These are phyloP conservation scores for Durusdinium trenchii DNA, from an alignment of 73 alveolate species.

Conservation along the genomic window DNA sequence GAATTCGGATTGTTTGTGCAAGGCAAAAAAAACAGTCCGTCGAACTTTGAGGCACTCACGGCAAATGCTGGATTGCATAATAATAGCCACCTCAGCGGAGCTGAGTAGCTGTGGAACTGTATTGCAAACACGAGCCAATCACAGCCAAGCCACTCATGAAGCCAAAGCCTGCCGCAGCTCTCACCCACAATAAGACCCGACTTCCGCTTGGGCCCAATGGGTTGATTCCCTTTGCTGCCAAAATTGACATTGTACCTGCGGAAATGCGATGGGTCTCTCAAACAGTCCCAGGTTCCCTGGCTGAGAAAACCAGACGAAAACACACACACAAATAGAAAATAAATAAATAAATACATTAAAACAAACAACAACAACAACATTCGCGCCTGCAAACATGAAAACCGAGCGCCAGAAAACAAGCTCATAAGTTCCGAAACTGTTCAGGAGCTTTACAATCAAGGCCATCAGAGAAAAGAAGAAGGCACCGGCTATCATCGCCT, in stretches of 20 bases:
- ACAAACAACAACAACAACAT: neutral
- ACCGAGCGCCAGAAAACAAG: constrained; percentile 92
- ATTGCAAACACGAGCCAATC: neutral
- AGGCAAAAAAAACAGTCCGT: no score
- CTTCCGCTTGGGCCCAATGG: constrained; percentile 79
- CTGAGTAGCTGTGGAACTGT: neutral
- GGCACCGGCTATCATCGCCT: constrained; percentile 85
- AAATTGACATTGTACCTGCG: constrained; percentile 73
- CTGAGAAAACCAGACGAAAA: neutral
- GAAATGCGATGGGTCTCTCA: neutral
- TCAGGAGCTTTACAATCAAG: constrained; percentile 74
- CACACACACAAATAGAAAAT: no score
- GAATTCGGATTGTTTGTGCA: no score
- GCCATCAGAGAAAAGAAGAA: constrained; percentile 92
- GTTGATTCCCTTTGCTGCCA: constrained; percentile 67
- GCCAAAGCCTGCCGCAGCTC: constrained; percentile 89
- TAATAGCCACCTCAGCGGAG: constrained; percentile 56
- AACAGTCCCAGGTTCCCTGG: neutral
- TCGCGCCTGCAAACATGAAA: constrained; percentile 42
- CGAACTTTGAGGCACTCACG: neutral
- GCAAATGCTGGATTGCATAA: constrained; percentile 85
- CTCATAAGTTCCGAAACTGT: constrained; percentile 71
- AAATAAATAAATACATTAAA: neutral
- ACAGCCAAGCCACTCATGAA: constrained; percentile 65
- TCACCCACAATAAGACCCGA: constrained; percentile 73